Percentiles rank a stretch among this genome's conserved stretches.
These are phyloP conservation scores for Obba rivulosa DNA, from an alignment of 768 basidiomycete genomes.

Conservation along the genomic window DNA sequence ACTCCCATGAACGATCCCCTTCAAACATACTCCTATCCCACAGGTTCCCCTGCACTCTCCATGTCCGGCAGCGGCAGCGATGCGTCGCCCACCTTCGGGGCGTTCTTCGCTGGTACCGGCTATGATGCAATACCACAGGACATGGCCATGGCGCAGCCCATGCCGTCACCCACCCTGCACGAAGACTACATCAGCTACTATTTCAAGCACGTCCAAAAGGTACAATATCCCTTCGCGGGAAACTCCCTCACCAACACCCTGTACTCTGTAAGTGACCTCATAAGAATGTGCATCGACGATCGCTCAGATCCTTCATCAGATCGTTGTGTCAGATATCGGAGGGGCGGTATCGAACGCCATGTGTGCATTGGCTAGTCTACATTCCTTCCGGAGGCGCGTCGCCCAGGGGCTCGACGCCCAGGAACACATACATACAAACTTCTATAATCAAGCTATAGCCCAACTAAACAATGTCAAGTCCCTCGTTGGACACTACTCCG, in stretches of 20 bases:
- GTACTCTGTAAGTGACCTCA: slow-evolving; percentile 48
- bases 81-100: neutral
- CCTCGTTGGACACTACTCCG: slow-evolving; percentile 48
- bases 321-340: slow-evolving; percentile 59
- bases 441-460: slow-evolving; percentile 63
- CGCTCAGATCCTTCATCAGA: slow-evolving; percentile 24
- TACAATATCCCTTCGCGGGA: slow-evolving; percentile 62
- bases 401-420: slow-evolving; percentile 56
- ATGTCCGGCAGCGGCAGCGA: slow-evolving; percentile 22
- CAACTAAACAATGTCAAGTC: slow-evolving; percentile 54
- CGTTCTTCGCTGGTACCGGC: neutral
- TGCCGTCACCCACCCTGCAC: slow-evolving; percentile 37
- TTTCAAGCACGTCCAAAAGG: slow-evolving; percentile 63
- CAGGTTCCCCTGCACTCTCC: too few relatives aligned
- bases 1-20: too few relatives aligned
- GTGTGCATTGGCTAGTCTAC: slow-evolving; percentile 71
- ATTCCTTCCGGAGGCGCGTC: slow-evolving; percentile 56
- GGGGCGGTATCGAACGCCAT: slow-evolving; percentile 70
- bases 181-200: slow-evolving; percentile 67
- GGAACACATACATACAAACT: slow-evolving; percentile 34
- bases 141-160: neutral
- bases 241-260: slow-evolving; percentile 59
- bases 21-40: too few relatives aligned
- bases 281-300: neutral
- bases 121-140: neutral